phyloP scores from a whole-genome alignment of 106 monocot genomes.

The Dendrobium catenatum region DNA sequence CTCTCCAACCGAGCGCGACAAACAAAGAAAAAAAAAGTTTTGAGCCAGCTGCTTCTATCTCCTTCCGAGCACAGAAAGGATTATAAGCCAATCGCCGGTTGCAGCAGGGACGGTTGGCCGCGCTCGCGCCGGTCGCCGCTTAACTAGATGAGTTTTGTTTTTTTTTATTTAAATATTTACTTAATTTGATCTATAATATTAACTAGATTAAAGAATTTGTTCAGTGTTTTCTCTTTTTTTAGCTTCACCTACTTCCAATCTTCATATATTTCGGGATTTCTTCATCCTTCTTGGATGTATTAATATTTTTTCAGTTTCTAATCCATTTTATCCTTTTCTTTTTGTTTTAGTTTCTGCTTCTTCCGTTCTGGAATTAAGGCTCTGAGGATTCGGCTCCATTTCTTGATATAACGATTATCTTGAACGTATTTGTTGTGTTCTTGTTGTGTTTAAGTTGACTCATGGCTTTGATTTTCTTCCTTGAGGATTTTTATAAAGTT shows the following conservation, averaged over 20 bases:
- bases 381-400: slow-evolving; percentile 4
- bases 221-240: background rate
- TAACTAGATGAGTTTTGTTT: too few relatives aligned
- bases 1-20: too few relatives aligned
- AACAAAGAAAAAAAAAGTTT: too few relatives aligned
- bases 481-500: background rate
- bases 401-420: background rate
- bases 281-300: background rate
- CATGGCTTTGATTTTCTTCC: background rate
- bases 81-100: too few relatives aligned
- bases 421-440: background rate
- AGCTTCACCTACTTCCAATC: background rate
- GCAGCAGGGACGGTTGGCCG: too few relatives aligned
- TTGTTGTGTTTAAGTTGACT: background rate
- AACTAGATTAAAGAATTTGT: background rate
- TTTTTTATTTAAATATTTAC: too few relatives aligned
- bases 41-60: too few relatives aligned
- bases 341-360: background rate
- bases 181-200: too few relatives aligned
- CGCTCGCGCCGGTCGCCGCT: too few relatives aligned
- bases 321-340: background rate
- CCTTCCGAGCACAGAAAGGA: too few relatives aligned
- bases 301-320: background rate
- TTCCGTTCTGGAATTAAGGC: background rate
- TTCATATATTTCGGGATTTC: background rate